Conservation (phyloP, 2,329 filamentous ascomycete species). For the Graphiopsis chlorocephala region DNA sequence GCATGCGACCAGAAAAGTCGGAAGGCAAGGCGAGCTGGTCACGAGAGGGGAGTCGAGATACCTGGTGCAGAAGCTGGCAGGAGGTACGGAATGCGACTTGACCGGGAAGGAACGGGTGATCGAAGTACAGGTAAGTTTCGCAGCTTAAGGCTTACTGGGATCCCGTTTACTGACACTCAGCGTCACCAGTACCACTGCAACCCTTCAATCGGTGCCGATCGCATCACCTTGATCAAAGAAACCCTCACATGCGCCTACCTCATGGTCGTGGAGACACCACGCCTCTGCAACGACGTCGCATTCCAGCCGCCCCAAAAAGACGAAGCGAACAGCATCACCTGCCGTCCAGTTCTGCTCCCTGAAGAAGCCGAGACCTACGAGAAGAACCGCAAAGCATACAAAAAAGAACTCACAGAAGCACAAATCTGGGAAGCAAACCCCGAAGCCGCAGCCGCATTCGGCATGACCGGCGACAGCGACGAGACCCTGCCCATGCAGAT, state of each 20-base stretch:
- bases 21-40: constrained; percentile 53
- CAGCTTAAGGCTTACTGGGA: background rate
- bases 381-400: constrained; percentile 21
- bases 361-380: constrained; percentile 45
- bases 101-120: constrained; percentile 78
- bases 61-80: constrained; percentile 75
- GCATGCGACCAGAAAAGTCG: constrained; percentile 49
- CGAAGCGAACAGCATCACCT: constrained; percentile 72
- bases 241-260: constrained; percentile 86
- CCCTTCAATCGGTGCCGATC: constrained; percentile 66
- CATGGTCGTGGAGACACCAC: constrained; percentile 88
- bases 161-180: background rate
- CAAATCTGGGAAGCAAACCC: constrained; percentile 24
- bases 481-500: constrained; percentile 23
- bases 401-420: constrained; percentile 21
- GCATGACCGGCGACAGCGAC: background rate
- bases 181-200: constrained; percentile 68
- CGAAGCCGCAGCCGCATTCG: constrained; percentile 34
- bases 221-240: constrained; percentile 91
- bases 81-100: constrained; percentile 80
- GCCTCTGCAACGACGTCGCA: constrained; percentile 81
- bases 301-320: constrained; percentile 80
- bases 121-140: constrained; percentile 63
- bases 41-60: constrained; percentile 82
- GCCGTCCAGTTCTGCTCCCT: constrained; percentile 65